Percentiles rank a stretch among this genome's conserved stretches.
These are phyloP conservation scores for Lachnellula arida DNA, from an alignment of 2,329 filamentous ascomycete species.

Conservation along the genomic window DNA sequence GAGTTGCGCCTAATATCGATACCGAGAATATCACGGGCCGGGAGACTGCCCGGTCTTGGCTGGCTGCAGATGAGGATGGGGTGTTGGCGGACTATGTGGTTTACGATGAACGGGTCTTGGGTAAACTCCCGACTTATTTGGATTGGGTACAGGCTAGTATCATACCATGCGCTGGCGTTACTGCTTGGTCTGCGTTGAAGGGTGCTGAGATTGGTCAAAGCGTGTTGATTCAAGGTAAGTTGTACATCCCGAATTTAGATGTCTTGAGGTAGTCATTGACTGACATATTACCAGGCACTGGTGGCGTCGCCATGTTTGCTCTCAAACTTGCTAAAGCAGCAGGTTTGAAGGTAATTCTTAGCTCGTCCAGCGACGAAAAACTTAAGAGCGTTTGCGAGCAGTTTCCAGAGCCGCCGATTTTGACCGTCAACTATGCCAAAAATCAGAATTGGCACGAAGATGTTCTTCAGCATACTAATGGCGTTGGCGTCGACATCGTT, in stretches of 20 bases:
- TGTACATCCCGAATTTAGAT: too few species aligned
- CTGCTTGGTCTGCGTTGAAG: conserved; percentile 45
- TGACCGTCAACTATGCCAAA: conserved; percentile 46
- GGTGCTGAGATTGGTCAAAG: conserved; percentile 37
- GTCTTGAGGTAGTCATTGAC: not conserved
- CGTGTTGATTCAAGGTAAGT: conserved; percentile 33
- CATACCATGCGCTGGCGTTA: conserved; percentile 42
- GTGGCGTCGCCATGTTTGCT: conserved; percentile 27
- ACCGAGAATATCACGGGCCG: not conserved
- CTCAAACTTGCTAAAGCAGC: not conserved
- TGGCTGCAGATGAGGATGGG: conserved; percentile 31
- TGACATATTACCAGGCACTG: conserved; percentile 28
- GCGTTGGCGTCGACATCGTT: conserved; percentile 46
- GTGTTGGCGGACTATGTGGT: conserved; percentile 39
- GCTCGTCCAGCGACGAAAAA: conserved; percentile 48
- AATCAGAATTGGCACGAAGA: conserved; percentile 45
- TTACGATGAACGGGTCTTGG: conserved; percentile 32
- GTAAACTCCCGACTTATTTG: conserved; percentile 39
- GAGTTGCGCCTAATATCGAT: conserved; percentile 28
- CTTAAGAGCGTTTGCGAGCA: conserved; percentile 38
- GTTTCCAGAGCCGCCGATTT: conserved; percentile 43
- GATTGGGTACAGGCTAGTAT: conserved; percentile 37
- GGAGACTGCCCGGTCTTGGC: conserved; percentile 15
- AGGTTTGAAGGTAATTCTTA: conserved; percentile 40
- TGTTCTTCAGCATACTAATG: conserved; percentile 41